These are phyloP conservation scores for Camillea tinctor DNA, from an alignment of 2,329 filamentous ascomycete genomes.

Conservation along the genomic window DNA sequence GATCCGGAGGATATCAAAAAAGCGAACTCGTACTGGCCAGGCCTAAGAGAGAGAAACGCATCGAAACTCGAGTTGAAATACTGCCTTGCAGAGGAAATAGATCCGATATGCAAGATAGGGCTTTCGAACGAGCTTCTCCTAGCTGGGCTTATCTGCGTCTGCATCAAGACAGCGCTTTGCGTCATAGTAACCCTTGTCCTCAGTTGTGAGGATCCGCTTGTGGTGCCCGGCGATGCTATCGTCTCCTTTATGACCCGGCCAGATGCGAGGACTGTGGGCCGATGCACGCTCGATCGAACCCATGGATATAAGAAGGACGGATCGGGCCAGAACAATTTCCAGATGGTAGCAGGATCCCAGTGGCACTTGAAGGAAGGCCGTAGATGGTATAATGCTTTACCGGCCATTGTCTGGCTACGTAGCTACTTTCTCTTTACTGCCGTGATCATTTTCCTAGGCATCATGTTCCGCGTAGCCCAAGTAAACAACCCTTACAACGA, in stretches of 20 bases:
- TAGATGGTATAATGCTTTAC: not conserved
- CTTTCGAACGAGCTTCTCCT: constrained; percentile 1
- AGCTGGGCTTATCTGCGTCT: not conserved
- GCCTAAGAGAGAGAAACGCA: not conserved
- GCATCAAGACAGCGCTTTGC: not conserved
- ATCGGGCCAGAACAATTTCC: not conserved
- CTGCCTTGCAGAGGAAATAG: not conserved
- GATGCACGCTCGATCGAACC: not conserved
- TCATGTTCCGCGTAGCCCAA: not conserved
- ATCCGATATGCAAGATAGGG: not conserved
- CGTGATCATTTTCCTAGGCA: not conserved
- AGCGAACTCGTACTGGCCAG: not conserved
- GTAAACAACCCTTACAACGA: not conserved
- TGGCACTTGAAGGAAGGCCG: not conserved
- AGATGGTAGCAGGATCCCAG: not conserved
- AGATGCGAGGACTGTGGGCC: not conserved
- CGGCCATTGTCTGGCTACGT: not conserved
- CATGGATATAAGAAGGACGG: not conserved
- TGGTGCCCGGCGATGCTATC: constrained; percentile 3
- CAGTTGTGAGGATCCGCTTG: not conserved
- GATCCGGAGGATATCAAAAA: not conserved
- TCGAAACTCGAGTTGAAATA: constrained; percentile 1
- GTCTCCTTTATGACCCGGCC: constrained; percentile 2
- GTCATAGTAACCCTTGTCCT: not conserved
- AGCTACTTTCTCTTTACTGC: not conserved